phyloP scores from a whole-genome alignment of 768 basidiomycete genomes.

The Xanthoconium purpureum region DNA sequence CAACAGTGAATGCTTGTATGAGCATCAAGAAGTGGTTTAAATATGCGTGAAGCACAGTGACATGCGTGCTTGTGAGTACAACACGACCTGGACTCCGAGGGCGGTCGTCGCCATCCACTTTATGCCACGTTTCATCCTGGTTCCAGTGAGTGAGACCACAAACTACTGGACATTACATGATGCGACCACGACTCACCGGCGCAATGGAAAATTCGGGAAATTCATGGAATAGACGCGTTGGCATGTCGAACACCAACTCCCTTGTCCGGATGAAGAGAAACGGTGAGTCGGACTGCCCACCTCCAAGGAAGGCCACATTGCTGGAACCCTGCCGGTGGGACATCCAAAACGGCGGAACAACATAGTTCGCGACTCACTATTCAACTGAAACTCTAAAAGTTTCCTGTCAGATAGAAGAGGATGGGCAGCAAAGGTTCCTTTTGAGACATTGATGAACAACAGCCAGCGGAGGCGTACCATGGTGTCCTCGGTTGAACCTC shows the following conservation, averaged over 20 bases:
- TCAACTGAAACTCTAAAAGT: not conserved
- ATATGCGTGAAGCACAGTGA: too few relatives aligned
- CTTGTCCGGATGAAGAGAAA: not conserved
- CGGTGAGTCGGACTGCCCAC: not conserved
- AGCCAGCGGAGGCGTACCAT: not conserved
- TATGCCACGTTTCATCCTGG: too few relatives aligned
- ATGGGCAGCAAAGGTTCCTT: too few relatives aligned
- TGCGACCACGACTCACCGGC: not conserved
- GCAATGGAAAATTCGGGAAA: not conserved
- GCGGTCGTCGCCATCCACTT: too few relatives aligned
- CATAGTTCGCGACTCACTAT: not conserved
- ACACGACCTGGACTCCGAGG: too few relatives aligned
- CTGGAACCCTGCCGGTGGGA: rapidly evolving
- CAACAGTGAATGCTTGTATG: too few relatives aligned
- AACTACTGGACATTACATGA: not conserved
- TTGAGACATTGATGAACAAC: not conserved
- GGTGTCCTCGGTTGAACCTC: too few relatives aligned
- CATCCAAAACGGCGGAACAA: not conserved
- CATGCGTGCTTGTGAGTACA: too few relatives aligned
- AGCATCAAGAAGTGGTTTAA: too few relatives aligned
- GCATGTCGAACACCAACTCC: not conserved
- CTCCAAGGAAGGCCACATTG: not conserved
- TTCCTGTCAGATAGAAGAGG: not conserved
- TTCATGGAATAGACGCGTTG: not conserved
- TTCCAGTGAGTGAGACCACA: too few relatives aligned